Conservation (phyloP, 768 basidiomycete species). For the Coprinopsis cinerea region DNA sequence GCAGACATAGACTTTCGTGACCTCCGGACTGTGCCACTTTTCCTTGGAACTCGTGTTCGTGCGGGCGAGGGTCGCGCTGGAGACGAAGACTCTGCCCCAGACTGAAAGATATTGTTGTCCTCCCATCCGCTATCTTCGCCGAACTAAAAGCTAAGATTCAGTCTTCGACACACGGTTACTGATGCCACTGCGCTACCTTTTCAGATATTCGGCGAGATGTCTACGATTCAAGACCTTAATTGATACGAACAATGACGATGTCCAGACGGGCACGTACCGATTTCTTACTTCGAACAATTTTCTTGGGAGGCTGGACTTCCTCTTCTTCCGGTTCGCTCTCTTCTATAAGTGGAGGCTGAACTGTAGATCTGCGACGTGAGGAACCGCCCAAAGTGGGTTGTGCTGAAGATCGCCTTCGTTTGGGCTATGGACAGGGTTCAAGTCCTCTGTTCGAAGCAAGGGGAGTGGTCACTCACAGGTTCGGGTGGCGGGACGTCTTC, state of each 20-base stretch:
- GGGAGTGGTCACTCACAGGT: constrained; percentile 40
- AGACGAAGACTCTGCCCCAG: constrained; percentile 84
- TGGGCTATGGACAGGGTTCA: constrained; percentile 41
- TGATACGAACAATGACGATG: background rate
- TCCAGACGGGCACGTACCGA: too few species aligned
- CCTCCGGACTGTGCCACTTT: constrained; percentile 38
- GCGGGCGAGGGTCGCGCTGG: constrained; percentile 59
- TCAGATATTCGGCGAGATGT: constrained; percentile 49
- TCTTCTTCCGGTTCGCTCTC: constrained; percentile 77
- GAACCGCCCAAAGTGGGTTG: constrained; percentile 60
- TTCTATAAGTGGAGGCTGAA: constrained; percentile 48
- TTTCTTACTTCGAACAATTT: constrained; percentile 57
- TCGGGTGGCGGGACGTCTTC: constrained; percentile 39
- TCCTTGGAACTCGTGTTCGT: constrained; percentile 35
- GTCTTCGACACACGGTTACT: background rate
- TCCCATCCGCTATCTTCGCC: constrained; percentile 83
- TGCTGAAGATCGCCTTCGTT: constrained; percentile 74
- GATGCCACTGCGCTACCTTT: constrained; percentile 24
- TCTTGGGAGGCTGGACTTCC: constrained; percentile 42
- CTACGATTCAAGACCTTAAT: background rate
- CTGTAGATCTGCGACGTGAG: constrained; percentile 27
- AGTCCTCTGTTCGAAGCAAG: constrained; percentile 14
- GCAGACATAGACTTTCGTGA: constrained; percentile 69
- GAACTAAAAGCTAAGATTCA: constrained; percentile 12
- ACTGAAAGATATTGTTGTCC: constrained; percentile 87